A percentile compares a stretch with the other conserved stretches of the same genome.
These are phyloP conservation scores for Calonectria pseudoturangicola DNA, from an alignment of 2,329 filamentous ascomycete genomes.

Conservation along the genomic window DNA sequence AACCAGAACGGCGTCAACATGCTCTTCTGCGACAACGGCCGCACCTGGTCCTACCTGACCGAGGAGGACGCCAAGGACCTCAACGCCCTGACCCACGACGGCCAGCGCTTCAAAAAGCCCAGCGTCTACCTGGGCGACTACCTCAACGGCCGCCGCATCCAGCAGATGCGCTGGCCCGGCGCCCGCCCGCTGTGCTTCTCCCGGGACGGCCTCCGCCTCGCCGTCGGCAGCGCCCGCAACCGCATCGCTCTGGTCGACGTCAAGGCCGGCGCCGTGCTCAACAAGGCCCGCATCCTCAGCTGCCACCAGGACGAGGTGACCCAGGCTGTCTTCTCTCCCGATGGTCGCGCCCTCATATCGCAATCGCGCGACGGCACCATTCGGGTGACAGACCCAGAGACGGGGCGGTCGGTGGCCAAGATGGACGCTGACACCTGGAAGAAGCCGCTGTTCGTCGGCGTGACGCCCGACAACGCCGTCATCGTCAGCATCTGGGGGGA, in stretches of 20 bases:
- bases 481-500: constrained; percentile 60
- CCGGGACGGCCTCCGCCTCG: constrained; percentile 49
- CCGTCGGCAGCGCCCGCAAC: constrained; percentile 48
- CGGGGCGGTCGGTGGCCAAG: constrained; percentile 52
- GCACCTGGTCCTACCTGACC: constrained; percentile 52
- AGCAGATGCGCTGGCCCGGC: constrained; percentile 49
- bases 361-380: constrained; percentile 56
- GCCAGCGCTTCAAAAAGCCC: constrained; percentile 49
- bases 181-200: constrained; percentile 53
- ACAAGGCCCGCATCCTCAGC: constrained; percentile 44
- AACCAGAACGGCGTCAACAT: constrained; percentile 54
- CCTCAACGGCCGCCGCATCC: constrained; percentile 47
- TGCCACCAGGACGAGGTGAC: constrained; percentile 54
- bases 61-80: constrained; percentile 52
- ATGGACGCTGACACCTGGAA: constrained; percentile 56
- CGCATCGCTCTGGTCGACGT: constrained; percentile 52
- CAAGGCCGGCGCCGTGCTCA: constrained; percentile 30
- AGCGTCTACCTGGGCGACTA: constrained; percentile 51
- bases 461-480: constrained; percentile 55
- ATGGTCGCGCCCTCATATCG: constrained; percentile 49
- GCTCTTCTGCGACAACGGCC: constrained; percentile 47
- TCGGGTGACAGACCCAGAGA: constrained; percentile 49
- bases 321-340: constrained; percentile 54
- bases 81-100: constrained; percentile 48
- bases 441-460: constrained; percentile 52